Evolutionary conservation across 2,329 filamentous ascomycete species (phyloP).

Genomic region (Paradendryphiella salina): DNA sequence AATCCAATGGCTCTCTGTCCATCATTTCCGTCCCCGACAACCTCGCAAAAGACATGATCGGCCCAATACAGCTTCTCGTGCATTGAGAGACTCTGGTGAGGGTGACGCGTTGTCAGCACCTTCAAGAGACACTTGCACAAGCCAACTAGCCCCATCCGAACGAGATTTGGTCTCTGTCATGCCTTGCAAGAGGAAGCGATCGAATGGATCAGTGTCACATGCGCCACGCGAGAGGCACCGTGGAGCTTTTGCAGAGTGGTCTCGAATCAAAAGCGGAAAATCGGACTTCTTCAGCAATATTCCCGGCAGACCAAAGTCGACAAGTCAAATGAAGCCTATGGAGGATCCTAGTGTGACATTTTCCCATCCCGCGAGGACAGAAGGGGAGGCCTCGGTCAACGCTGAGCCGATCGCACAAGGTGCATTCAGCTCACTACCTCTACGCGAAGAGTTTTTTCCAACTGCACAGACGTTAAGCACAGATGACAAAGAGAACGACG

Average conservation of each 20-base stretch:
- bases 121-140: not conserved
- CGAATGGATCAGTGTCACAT: not conserved
- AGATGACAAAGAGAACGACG: slow-evolving; percentile 28
- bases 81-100: not conserved
- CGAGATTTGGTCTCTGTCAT: not conserved
- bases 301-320: slow-evolving; percentile 13
- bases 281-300: slow-evolving; percentile 37
- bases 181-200: slow-evolving; percentile 31
- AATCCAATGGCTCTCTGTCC: slow-evolving; percentile 72
- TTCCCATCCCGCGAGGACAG: not conserved
- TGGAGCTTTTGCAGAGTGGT: slow-evolving; percentile 45
- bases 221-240: slow-evolving; percentile 1
- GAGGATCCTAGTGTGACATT: not conserved
- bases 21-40: slow-evolving; percentile 65
- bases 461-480: not conserved
- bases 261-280: slow-evolving; percentile 51
- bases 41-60: slow-evolving; percentile 16
- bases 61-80: slow-evolving; percentile 4
- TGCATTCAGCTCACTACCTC: slow-evolving; percentile 9
- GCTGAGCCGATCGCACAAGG: slow-evolving; percentile 16
- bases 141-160: not conserved
- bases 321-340: not conserved
- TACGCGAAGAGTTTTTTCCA: not conserved
- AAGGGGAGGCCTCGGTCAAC: slow-evolving; percentile 13
- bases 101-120: not conserved